A percentile compares a stretch with the other conserved stretches of the same genome.
phyloP scores from a whole-genome alignment of 805 yeast genomes.

The Dipodascus albidus region DNA sequence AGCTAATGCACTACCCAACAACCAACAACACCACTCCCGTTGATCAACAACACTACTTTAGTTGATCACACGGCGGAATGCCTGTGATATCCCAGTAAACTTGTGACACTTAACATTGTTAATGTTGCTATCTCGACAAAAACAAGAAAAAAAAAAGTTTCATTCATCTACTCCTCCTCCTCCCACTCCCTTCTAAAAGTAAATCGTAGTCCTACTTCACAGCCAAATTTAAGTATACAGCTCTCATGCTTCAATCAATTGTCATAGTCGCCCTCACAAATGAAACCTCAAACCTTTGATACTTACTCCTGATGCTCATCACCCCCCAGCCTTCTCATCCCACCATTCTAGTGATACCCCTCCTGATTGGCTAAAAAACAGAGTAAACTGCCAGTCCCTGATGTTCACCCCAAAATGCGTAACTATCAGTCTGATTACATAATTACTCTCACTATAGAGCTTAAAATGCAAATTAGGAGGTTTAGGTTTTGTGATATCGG shows the following conservation, averaged over 20 bases:
- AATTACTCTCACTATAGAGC: neutral
- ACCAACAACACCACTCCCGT: too few relatives aligned
- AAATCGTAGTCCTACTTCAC: neutral
- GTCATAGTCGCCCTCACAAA: too few relatives aligned
- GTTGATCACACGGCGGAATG: too few relatives aligned
- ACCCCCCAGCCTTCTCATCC: too few relatives aligned
- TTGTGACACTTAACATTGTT: neutral
- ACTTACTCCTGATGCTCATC: too few relatives aligned
- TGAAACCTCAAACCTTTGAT: too few relatives aligned
- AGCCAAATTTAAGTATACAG: neutral
- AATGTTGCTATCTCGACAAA: neutral
- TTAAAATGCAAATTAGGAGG: neutral
- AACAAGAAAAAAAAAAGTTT: too few relatives aligned
- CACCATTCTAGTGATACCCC: neutral
- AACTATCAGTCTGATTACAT: neutral
- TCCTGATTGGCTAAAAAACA: neutral
- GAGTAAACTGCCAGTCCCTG: neutral
- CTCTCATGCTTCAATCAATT: neutral
- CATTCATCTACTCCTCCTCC: too few relatives aligned
- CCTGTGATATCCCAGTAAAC: neutral
- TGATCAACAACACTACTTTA: too few relatives aligned
- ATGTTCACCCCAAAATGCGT: neutral
- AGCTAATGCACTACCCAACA: too few relatives aligned
- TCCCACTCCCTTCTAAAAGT: too few relatives aligned
- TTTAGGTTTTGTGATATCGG: slow-evolving; percentile 1